Percentiles rank a stretch among this genome's conserved stretches.
phyloP scores from a whole-genome alignment of 129 eudicot species.

The Rutidosis leptorrhynchoides region DNA sequence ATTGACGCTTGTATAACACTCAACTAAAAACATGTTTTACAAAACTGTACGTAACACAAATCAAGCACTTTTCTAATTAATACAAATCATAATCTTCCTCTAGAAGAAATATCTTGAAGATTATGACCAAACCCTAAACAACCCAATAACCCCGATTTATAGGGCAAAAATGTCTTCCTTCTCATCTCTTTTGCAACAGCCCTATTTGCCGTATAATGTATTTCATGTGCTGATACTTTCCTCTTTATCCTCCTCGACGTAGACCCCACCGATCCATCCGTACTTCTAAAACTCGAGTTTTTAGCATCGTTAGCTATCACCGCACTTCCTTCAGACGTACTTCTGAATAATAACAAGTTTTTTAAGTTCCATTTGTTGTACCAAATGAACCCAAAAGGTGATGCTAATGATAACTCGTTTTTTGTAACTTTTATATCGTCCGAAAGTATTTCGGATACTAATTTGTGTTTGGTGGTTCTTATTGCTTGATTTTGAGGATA shows the following conservation, averaged over 20 bases:
- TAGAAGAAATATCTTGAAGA: conserved; percentile 40
- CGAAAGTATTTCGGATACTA: conserved; percentile 50
- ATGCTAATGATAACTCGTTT: conserved; percentile 8
- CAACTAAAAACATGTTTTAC: background rate
- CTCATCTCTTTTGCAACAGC: conserved; percentile 75
- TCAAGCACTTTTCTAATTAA: background rate
- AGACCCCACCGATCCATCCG: conserved; percentile 32
- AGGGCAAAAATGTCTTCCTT: conserved; percentile 69
- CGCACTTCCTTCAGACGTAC: conserved; percentile 81
- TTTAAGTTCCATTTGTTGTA: conserved; percentile 66
- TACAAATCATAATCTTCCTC: conserved; percentile 27
- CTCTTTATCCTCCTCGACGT: conserved; percentile 39
- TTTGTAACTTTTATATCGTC: conserved; percentile 37
- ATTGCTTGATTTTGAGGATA: background rate
- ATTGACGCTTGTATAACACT: too few species aligned
- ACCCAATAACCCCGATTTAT: conserved; percentile 64
- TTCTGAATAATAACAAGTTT: conserved; percentile 66
- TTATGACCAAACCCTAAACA: conserved; percentile 60
- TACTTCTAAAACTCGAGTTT: conserved; percentile 58
- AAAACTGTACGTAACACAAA: background rate
- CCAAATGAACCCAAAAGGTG: conserved; percentile 36
- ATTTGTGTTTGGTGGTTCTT: conserved; percentile 13
- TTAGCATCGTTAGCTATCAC: conserved; percentile 37
- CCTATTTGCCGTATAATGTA: conserved; percentile 73
- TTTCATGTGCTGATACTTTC: conserved; percentile 70